phyloP scores from a whole-genome alignment of 2,329 filamentous ascomycete genomes.

The Fusarium lyarnte region DNA sequence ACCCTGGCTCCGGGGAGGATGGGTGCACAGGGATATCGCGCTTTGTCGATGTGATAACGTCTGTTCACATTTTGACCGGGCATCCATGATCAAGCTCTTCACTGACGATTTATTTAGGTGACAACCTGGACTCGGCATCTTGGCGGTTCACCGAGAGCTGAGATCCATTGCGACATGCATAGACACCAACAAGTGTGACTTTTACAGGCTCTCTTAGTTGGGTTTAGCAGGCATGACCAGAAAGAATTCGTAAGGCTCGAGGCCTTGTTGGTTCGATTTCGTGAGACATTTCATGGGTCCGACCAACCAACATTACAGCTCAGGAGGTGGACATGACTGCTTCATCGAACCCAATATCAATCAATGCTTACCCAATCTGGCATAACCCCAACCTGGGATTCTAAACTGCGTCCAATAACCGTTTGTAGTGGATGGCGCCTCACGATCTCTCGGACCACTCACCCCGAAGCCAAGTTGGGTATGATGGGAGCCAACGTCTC shows the following conservation, averaged over 20 bases:
- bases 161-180: conserved; percentile 15
- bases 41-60: conserved; percentile 32
- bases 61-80: conserved; percentile 23
- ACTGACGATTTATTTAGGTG: conserved; percentile 33
- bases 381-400: conserved; percentile 16
- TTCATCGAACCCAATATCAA: conserved; percentile 7
- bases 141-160: conserved; percentile 16
- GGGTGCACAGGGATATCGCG: conserved; percentile 28
- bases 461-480: conserved; percentile 27
- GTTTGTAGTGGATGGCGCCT: conserved; percentile 10
- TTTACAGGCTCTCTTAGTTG: not conserved
- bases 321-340: conserved; percentile 6
- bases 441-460: conserved; percentile 18
- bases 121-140: conserved; percentile 25
- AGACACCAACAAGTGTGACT: conserved; percentile 8
- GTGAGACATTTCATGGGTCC: conserved; percentile 31
- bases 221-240: not conserved
- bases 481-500: conserved; percentile 15
- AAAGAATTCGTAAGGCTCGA: conserved; percentile 33
- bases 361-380: not conserved
- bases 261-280: conserved; percentile 29
- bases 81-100: conserved; percentile 31
- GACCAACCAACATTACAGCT: not conserved
- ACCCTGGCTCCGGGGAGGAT: conserved; percentile 21
- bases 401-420: conserved; percentile 7